Conservation (phyloP, 257 asterid species). For the Catharanthus roseus region DNA sequence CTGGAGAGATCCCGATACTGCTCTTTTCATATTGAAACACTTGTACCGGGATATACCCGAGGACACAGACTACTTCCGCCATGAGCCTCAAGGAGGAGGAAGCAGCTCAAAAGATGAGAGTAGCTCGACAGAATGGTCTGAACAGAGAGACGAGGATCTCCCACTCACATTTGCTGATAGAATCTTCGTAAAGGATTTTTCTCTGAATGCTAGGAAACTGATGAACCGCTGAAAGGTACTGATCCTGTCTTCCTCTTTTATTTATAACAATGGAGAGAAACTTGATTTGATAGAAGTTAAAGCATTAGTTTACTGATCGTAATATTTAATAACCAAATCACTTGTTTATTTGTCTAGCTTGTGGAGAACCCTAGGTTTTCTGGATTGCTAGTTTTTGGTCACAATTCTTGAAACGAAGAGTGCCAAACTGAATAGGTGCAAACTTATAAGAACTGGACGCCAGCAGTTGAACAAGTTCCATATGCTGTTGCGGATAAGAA, state of each 20-base stretch:
- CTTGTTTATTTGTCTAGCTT: background rate
- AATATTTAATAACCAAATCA: background rate
- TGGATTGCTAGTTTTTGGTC: background rate
- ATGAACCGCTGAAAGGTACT: constrained; percentile 17
- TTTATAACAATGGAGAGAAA: too few species aligned
- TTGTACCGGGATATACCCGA: constrained; percentile 74
- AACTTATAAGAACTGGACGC: background rate
- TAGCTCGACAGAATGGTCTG: constrained; percentile 38
- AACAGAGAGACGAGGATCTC: constrained; percentile 66
- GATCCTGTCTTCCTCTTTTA: too few species aligned
- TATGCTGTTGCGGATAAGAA: background rate
- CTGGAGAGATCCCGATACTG: constrained; percentile 92
- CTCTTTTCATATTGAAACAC: constrained; percentile 86
- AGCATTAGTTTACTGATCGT: too few species aligned
- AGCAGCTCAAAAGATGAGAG: constrained; percentile 33
- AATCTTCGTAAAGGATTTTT: constrained; percentile 44
- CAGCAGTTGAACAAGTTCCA: background rate
- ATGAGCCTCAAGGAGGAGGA: constrained; percentile 32
- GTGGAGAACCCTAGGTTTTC: background rate
- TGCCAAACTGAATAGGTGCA: background rate
- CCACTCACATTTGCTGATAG: constrained; percentile 81
- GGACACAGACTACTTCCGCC: constrained; percentile 34
- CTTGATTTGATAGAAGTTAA: too few species aligned
- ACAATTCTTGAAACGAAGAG: background rate
- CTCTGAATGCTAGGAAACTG: constrained; percentile 42